phyloP scores from a whole-genome alignment of 495 filamentous ascomycete species.

The Astrocystis sublimbata region DNA sequence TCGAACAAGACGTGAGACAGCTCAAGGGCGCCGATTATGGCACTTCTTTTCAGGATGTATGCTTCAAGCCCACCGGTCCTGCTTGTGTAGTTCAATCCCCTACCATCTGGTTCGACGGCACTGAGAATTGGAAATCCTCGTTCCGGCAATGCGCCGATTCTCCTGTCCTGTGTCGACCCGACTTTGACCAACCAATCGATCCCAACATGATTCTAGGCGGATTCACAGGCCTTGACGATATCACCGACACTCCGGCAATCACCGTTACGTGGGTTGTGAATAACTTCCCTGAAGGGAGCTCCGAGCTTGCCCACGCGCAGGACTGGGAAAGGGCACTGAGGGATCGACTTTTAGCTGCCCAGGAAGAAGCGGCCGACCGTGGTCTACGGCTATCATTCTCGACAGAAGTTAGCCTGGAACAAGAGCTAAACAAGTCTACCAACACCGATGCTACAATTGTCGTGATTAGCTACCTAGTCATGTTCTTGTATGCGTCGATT shows the following conservation, averaged over 20 bases:
- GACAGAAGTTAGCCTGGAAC: slow-evolving; percentile 88
- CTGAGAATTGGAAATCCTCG: slow-evolving; percentile 68
- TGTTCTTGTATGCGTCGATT: slow-evolving; percentile 95
- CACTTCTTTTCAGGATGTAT: slow-evolving; percentile 76
- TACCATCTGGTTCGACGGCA: slow-evolving; percentile 72
- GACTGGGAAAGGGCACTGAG: slow-evolving; percentile 86
- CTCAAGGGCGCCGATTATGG: slow-evolving; percentile 66
- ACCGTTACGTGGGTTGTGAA: slow-evolving; percentile 96
- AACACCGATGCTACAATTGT: slow-evolving; percentile 98
- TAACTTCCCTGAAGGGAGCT: slow-evolving; percentile 74
- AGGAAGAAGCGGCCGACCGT: slow-evolving; percentile 74
- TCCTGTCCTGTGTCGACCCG: slow-evolving; percentile 81
- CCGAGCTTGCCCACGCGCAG: slow-evolving; percentile 68
- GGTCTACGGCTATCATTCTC: slow-evolving; percentile 89
- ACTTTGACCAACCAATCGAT: slow-evolving; percentile 80
- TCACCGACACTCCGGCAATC: slow-evolving; percentile 75
- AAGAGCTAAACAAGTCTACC: slow-evolving; percentile 92
- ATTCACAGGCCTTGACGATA: slow-evolving; percentile 63
- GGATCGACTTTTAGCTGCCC: slow-evolving; percentile 65
- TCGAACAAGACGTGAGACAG: slow-evolving; percentile 71
- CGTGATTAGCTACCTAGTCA: slow-evolving; percentile 94
- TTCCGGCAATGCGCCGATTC: slow-evolving; percentile 71
- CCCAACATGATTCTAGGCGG: slow-evolving; percentile 86
- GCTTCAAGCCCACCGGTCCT: slow-evolving; percentile 87
- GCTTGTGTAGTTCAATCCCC: slow-evolving; percentile 92